phyloP scores from a whole-genome alignment of 495 filamentous ascomycete genomes.

The Penicillium goetzii region DNA sequence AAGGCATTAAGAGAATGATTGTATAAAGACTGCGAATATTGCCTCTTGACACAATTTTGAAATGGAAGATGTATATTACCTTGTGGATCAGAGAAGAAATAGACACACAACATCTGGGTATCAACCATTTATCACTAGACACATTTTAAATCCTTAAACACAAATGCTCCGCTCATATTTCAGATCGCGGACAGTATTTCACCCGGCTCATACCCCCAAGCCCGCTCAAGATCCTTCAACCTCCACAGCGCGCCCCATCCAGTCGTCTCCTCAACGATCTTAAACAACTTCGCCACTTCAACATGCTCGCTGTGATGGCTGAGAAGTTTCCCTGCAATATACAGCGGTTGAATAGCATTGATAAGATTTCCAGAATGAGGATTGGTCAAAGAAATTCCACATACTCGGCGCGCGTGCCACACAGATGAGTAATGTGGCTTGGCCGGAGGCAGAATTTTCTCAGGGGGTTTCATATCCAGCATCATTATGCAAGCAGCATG shows the following conservation, averaged over 20 bases:
- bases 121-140: not conserved
- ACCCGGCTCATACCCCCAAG: slow-evolving; percentile 45
- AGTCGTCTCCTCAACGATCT: slow-evolving; percentile 41
- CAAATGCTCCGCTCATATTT: not conserved
- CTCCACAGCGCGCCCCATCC: slow-evolving; percentile 48
- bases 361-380: slow-evolving; percentile 47
- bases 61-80: not conserved
- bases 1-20: no score
- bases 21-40: not conserved
- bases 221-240: slow-evolving; percentile 41
- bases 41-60: not conserved
- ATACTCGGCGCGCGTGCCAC: slow-evolving; percentile 50
- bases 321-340: slow-evolving; percentile 45
- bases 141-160: not conserved
- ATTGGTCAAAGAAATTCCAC: slow-evolving; percentile 49
- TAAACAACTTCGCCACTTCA: slow-evolving; percentile 38
- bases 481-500: slow-evolving; percentile 47
- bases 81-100: not conserved
- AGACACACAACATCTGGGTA: not conserved
- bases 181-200: slow-evolving; percentile 33
- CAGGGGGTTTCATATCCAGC: slow-evolving; percentile 38
- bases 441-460: slow-evolving; percentile 20
- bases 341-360: slow-evolving; percentile 52
- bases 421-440: slow-evolving; percentile 35
- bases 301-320: slow-evolving; percentile 47